phyloP scores from a whole-genome alignment of 495 filamentous ascomycete species.

The Hypoxylon fragiforme region DNA sequence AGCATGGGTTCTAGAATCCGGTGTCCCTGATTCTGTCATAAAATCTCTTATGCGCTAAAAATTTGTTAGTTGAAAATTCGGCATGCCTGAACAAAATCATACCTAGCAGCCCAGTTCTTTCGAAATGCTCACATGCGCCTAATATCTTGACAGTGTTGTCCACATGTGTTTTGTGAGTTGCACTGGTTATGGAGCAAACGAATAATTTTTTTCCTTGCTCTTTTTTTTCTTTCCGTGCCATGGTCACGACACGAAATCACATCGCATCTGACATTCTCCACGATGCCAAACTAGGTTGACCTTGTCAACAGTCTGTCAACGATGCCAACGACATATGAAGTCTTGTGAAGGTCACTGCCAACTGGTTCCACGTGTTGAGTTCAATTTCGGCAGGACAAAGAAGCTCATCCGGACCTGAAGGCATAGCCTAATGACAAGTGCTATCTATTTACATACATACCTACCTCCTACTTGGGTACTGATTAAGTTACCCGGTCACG shows the following conservation, averaged over 20 bases:
- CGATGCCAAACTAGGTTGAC: constrained; percentile 7
- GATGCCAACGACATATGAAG: constrained; percentile 7
- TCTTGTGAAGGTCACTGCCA: too few species aligned
- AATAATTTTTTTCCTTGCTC: too few species aligned
- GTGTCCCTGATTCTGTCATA: constrained; percentile 16
- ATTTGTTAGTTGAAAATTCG: constrained; percentile 6
- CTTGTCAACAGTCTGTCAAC: constrained; percentile 23
- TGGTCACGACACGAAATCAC: too few species aligned
- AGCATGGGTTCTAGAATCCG: constrained; percentile 13
- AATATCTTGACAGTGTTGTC: constrained; percentile 1
- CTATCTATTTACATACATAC: constrained; percentile 1
- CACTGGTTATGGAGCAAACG: constrained; percentile 5
- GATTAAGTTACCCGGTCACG: constrained; percentile 17
- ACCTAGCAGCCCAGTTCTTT: constrained; percentile 1
- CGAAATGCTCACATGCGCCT: background rate
- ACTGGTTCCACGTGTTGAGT: constrained; percentile 33
- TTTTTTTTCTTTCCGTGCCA: too few species aligned
- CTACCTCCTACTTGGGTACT: background rate
- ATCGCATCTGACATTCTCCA: constrained; percentile 6
- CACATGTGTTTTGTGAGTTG: background rate
- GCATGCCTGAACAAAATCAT: background rate
- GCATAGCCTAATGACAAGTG: constrained; percentile 5
- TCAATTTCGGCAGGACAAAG: constrained; percentile 16
- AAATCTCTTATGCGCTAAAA: constrained; percentile 6
- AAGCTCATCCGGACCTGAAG: constrained; percentile 10